A percentile compares a stretch with the other conserved stretches of the same genome.
Evolutionary conservation across 2,329 filamentous ascomycete genomes (phyloP).

Genomic region (Periconia digitata): DNA sequence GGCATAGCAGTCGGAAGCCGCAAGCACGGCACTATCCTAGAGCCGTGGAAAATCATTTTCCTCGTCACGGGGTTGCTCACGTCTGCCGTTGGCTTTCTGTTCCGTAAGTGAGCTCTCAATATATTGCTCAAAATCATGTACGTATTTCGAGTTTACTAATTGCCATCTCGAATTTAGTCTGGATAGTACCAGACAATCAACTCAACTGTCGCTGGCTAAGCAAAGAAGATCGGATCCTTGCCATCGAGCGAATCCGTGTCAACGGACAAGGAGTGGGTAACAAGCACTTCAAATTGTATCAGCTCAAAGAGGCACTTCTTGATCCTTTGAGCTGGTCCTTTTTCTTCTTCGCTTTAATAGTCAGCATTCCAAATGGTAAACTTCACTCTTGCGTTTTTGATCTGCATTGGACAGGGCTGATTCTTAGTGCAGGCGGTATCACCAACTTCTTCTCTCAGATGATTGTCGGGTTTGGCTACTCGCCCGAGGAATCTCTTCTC

Average conservation of each 20-base stretch:
- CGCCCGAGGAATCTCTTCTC: conserved; percentile 62
- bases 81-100: conserved; percentile 44
- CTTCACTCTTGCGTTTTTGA: too few relatives aligned
- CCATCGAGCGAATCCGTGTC: conserved; percentile 69
- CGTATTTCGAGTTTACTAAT: too few relatives aligned
- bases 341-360: conserved; percentile 58
- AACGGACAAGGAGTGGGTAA: conserved; percentile 77
- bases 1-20: conserved; percentile 61
- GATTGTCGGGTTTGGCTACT: conserved; percentile 67
- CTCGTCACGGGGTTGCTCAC: conserved; percentile 50
- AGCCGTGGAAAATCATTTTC: conserved; percentile 66
- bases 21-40: conserved; percentile 59
- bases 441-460: conserved; percentile 64
- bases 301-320: conserved; percentile 61
- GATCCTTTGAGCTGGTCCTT: conserved; percentile 65
- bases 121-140: too few relatives aligned
- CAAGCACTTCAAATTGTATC: conserved; percentile 67
- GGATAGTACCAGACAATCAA: conserved; percentile 60
- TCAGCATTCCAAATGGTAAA: conserved; percentile 59
- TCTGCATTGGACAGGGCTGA: too few relatives aligned
- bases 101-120: too few relatives aligned
- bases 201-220: conserved; percentile 64
- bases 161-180: too few relatives aligned
- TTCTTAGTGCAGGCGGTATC: conserved; percentile 47
- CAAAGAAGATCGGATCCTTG: conserved; percentile 66